Evolutionary conservation across 2,329 filamentous ascomycete genomes (phyloP), one percentile per base, ranked within the genome.

Genomic region (Aspergillus arachidicola): DNA sequence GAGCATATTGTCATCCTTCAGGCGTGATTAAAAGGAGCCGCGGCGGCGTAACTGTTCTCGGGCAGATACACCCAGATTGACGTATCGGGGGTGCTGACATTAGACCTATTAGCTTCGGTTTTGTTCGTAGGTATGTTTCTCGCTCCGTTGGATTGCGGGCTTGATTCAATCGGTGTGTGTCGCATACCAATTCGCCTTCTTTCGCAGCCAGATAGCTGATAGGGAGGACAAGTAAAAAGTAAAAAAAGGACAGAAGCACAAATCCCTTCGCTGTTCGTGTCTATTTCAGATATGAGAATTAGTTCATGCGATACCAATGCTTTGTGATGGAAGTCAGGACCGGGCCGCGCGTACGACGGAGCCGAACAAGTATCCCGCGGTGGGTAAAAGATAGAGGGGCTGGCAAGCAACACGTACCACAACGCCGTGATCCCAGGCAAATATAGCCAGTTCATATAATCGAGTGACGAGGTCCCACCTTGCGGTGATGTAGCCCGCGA

Each of bases 401-500:
- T 61, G 23, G 16, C 56, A 54, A 62, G 28, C 23, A 23, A 46
- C 54, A 83, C 90, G 75, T 83, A 96, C 93, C 77, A 98, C 91
- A 74, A 99, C 95, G 77, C 94, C 93, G 92, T 98, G 92, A 80
- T 98, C 92, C 93, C 94, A 97, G 71, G 96, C 95, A 79, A 98
- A 99, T 69, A 97, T 91, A 71, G 93, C 91, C 74, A 99, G 88
- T 82, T 99, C 94, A 90, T 97, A 97, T 73, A 98, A 86, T 74
- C 94, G 90, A 72, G 94, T 97, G 71, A 97, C 93, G 67, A 99
- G 89, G 82, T 98, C 95, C 94, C 95, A 99, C 85, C 95, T 91
- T 77, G 95, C 95, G 82, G 95, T 99, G 80, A 94, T 98, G 86
- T 99, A 99, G 81, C 95, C 95, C 83, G 95, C 94, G 86, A 98